Conservation (phyloP, 805 yeast species). For the Candida ovalis region DNA sequence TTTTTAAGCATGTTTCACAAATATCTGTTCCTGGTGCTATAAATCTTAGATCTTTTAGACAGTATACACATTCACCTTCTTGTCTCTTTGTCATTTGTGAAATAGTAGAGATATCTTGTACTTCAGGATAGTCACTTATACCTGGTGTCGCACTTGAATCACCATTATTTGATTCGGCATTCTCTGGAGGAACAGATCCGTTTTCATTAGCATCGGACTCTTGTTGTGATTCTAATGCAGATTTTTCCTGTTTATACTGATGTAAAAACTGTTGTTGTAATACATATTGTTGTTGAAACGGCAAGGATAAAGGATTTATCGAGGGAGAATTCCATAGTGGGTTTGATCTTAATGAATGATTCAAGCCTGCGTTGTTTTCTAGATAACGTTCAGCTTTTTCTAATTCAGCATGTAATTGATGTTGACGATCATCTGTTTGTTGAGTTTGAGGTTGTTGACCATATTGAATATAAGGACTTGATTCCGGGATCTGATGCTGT, state of each 20-base stretch:
- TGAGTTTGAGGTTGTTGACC: background rate
- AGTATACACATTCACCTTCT: slow-evolving; percentile 11
- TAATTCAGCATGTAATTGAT: slow-evolving; percentile 9
- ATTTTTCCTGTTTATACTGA: slow-evolving; percentile 2
- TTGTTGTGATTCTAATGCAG: background rate
- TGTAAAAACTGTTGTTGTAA: slow-evolving; percentile 9
- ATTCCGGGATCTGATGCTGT: background rate
- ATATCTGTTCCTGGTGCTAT: slow-evolving; percentile 15
- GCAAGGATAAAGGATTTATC: slow-evolving; percentile 3
- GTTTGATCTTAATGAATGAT: slow-evolving; percentile 1
- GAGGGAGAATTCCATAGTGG: slow-evolving; percentile 1
- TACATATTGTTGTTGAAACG: slow-evolving; percentile 7
- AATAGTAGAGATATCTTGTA: background rate
- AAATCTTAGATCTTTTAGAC: slow-evolving; percentile 5
- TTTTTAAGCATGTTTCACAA: slow-evolving; percentile 22
- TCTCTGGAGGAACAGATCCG: background rate
- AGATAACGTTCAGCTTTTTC: slow-evolving; percentile 8
- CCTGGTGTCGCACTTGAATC: background rate
- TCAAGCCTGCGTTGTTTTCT: slow-evolving; percentile 5
- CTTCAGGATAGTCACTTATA: background rate
- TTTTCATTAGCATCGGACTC: background rate
- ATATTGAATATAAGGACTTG: slow-evolving; percentile 1
- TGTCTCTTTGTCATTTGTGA: background rate
- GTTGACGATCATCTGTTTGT: slow-evolving; percentile 1
- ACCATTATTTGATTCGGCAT: background rate